Base-by-base conservation (phyloP, 108 stramenopile species). In the Cyclostephanos tholiformis region DNA sequence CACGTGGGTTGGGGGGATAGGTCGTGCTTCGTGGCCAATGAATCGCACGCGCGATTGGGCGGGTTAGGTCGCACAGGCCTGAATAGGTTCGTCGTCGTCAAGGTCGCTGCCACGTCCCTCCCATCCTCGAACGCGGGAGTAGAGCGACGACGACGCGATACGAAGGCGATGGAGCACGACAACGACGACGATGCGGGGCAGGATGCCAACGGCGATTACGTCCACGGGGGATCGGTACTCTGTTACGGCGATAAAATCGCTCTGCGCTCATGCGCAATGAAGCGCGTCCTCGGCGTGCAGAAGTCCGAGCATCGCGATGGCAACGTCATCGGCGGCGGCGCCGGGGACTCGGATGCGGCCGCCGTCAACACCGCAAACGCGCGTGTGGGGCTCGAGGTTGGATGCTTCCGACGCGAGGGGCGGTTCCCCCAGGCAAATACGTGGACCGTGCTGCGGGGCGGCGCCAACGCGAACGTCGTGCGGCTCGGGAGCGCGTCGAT, bases 381-480 rank as follows among this genome's bases (percentile, higher is more conserved):
- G 29, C 26, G 27, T 50, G 30, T 39, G 27, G 26, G 39, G 32
- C 65, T 74, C 13, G 72, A 80, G 27, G 72, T 80, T 25, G 79
- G 79, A 19, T 80, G 79, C 60, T 80, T 74, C 59, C 71, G 79
- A 20, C 67, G 62, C 17, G 64, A 63, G 43, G 79, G 79, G 25
- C 65, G 65, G 10, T 74, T 74, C 57, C 72, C 72, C 12, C 67
- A 63, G 6, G 72, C 51, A 23, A 71, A 79, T 62, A 65, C 58
- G 67, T 80, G 79, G 79, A 72, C 72, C n/a, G 51, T 80, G 1
- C 36, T 80, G 2, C 65, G 72, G n/a, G 72, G 79, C 6, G 79
- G 79, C 13, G 43, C 79, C 30, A 59, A 69, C 65, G 77, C 77
- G 10, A 48, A 57, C 23, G 39, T 74, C 50, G 67, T 80, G 30